Conservation (phyloP, 2,329 filamentous ascomycete genomes). For the Pseudomassariella vexata region DNA sequence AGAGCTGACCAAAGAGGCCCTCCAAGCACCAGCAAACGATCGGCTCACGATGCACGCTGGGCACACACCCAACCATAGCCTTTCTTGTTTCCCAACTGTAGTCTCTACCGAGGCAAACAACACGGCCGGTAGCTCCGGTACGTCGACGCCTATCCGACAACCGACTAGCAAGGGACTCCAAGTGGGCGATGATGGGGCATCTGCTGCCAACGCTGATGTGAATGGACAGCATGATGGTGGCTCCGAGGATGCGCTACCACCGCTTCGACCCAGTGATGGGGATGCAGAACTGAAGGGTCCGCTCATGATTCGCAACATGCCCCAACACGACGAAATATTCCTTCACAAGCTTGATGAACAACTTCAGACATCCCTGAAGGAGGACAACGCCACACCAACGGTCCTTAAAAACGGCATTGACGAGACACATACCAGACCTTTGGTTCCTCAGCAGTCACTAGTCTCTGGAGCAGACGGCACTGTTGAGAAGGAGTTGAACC, state of each 20-base stretch:
- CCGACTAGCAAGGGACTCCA: constrained; percentile 6
- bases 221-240: constrained; percentile 7
- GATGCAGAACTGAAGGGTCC: constrained; percentile 46
- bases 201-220: constrained; percentile 14
- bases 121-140: constrained; percentile 32
- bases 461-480: not conserved
- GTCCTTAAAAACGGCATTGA: constrained; percentile 16
- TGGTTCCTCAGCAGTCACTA: not conserved
- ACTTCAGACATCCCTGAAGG: constrained; percentile 42
- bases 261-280: constrained; percentile 32
- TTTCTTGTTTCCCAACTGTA: constrained; percentile 43
- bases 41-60: constrained; percentile 58
- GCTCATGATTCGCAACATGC: constrained; percentile 49
- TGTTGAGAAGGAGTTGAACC: constrained; percentile 1
- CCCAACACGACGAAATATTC: constrained; percentile 50
- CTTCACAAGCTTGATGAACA: constrained; percentile 44
- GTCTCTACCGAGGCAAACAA: constrained; percentile 34
- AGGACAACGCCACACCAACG: constrained; percentile 40
- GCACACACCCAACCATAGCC: constrained; percentile 54
- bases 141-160: constrained; percentile 28
- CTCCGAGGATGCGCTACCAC: constrained; percentile 12
- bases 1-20: constrained; percentile 37
- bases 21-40: constrained; percentile 41
- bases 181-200: constrained; percentile 10
- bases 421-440: not conserved